Base-by-base conservation (phyloP, 202 grass and related monocot species). In the Digitaria exilis region DNA sequence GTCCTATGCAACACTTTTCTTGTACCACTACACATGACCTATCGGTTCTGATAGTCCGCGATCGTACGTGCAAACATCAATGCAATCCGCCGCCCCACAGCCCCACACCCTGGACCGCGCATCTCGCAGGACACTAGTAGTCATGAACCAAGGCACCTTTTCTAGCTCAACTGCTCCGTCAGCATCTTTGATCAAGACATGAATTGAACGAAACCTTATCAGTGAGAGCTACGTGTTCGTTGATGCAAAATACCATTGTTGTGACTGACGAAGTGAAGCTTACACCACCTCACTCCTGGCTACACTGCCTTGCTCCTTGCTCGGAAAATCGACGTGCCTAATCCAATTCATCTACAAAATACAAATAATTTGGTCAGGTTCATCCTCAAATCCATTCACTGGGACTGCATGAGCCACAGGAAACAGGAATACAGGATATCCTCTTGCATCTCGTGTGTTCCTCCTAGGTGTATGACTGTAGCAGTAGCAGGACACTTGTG, bases 61-160 rank as follows among this genome's bases (percentile, higher is more conserved):
- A 30, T 45, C 26, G 65, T 57, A 70, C 52, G 19, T 51, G 43
- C 39, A n/a, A 32, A 77, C 56, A 80, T 69, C 35, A 77, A 76
- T 30, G 35, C 37, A 22, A 34, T 42, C 25, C 24, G 26, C 26
- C 26, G 22, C 26, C 37, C 25, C n/a, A n/a, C n/a, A n/a, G n/a
- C n/a, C n/a, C n/a, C 7, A 54, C 45, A n/a, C 48, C 6, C 7
- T 34, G 72, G 22, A 19, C 71, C 71, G 7, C 71, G 48, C 35
- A 25, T 68, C 30, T 12, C 41, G 16, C 31, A 11, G 10, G 16
- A 35, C 72, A 65, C 18, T 41, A 41, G 32, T 13, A 41, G 32
- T n/a, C 35, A 69, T 18, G 39, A 28, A 56, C 11, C 4, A 31
- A 17, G 14, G 22, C 43, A 10, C 10, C 32, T 84, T n/a, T 49